Percentiles rank a stretch among this genome's conserved stretches.
These are phyloP conservation scores for Ogataea haglerorum DNA, from an alignment of 805 yeast species.

Conservation along the genomic window DNA sequence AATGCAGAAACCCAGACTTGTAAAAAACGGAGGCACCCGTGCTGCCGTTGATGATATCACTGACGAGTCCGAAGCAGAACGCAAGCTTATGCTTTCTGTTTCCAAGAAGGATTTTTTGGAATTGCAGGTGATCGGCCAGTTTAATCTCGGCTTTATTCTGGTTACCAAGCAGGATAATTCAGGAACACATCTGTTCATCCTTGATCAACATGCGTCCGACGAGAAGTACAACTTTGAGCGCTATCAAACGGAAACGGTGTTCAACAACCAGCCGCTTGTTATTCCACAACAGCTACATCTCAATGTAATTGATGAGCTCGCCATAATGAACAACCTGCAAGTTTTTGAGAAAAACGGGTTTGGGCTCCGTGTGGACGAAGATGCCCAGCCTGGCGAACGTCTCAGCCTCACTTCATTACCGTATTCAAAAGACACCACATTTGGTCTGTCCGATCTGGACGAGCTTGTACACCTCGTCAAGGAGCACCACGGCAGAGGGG, in stretches of 20 bases:
- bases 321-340: conserved; percentile 56
- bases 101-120: conserved; percentile 65
- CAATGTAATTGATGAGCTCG: conserved; percentile 73
- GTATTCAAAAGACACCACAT: conserved; percentile 62
- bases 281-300: conserved; percentile 55
- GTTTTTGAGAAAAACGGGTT: conserved; percentile 78
- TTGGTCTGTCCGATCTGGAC: conserved; percentile 65
- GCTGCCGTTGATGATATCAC: conserved; percentile 39
- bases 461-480: conserved; percentile 71
- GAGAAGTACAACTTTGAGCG: conserved; percentile 89
- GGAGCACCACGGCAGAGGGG: conserved; percentile 45
- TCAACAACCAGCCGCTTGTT: conserved; percentile 71
- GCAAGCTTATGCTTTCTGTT: conserved; percentile 55
- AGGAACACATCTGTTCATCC: conserved; percentile 62
- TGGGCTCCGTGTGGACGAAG: conserved; percentile 48
- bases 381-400: conserved; percentile 52
- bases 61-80: conserved; percentile 52
- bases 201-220: conserved; percentile 98
- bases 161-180: conserved; percentile 47
- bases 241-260: conserved; percentile 50
- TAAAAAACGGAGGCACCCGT: neutral
- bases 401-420: conserved; percentile 65
- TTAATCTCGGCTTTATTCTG: conserved; percentile 90
- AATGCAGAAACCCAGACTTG: conserved; percentile 1
- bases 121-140: conserved; percentile 89